Conservation (phyloP, 1,284 basidiomycete species). For the Hypsizygus ulmarius region DNA sequence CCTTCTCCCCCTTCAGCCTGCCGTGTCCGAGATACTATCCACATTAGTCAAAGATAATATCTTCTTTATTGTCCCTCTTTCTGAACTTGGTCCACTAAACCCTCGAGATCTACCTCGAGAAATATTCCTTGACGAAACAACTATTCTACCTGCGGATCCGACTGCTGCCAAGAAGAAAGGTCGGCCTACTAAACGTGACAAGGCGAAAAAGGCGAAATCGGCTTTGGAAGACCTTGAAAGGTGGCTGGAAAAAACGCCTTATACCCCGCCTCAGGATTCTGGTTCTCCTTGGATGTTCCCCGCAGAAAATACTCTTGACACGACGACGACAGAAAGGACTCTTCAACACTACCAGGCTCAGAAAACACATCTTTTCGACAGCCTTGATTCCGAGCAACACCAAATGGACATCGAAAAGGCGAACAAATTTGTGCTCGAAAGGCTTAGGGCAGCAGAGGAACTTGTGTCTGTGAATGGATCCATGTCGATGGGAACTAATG, state of each 20-base stretch:
- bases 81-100: conserved; percentile 49
- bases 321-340: conserved; percentile 19
- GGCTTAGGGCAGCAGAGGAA: conserved; percentile 52
- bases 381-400: conserved; percentile 21
- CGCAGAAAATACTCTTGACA: not conserved
- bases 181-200: conserved; percentile 62
- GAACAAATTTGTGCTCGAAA: conserved; percentile 46
- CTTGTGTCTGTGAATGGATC: conserved; percentile 36
- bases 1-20: conserved; percentile 45
- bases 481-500: conserved; percentile 40
- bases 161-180: conserved; percentile 55
- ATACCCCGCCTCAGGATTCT: not conserved
- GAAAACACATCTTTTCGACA: conserved; percentile 41
- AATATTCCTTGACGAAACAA: conserved; percentile 44
- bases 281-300: not conserved
- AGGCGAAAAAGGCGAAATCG: conserved; percentile 49
- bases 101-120: conserved; percentile 66
- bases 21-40: conserved; percentile 46
- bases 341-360: conserved; percentile 38
- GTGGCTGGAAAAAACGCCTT: conserved; percentile 44
- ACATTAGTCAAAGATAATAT: conserved; percentile 43
- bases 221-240: conserved; percentile 49
- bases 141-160: conserved; percentile 15
- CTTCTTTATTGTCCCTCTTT: conserved; percentile 60
- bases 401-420: conserved; percentile 36